Evolutionary conservation across 345 rosid genomes (phyloP), one percentile per base, ranked within the genome.

Genomic region (Aquilaria yunnanensis): DNA sequence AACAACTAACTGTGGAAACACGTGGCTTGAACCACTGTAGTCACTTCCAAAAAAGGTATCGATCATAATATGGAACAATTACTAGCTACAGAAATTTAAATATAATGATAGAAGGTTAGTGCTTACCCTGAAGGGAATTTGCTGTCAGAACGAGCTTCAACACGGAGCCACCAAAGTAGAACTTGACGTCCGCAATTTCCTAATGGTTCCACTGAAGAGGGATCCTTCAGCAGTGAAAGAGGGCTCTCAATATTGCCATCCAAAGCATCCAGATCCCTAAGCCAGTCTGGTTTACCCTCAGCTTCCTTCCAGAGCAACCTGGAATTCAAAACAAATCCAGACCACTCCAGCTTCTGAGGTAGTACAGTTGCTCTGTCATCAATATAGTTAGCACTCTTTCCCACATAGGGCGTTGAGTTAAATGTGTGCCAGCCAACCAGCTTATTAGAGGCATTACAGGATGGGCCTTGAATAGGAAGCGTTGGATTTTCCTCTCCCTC

Each of bases 141-240:
- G 90, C 99, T 95, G 71, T 95, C 98, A n/a, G 87, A 80, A 12
- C 96, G 96, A 66, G 99, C 99, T 83, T 95, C 99, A 61, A 95
- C 97, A 45, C 99, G 98, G 62, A 95, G 90, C 99, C 99, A 95
- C 99, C 99, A 95, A 0, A 91, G 76, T 70, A 95, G 55, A 74
- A 95, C 90, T 62, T 87, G 93, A 69, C 81, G 85, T 12, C 98
- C 99, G 41, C 99, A 95, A 74, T 84, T 87, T 60, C 97, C 99
- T 32, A 95, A 88, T 54, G 99, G 98, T 71, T 95, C 98, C 51
- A 89, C 96, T 69, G 84, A 67, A 3, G 85, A 78, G 66, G 83
- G 69, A 60, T 89, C 94, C 62, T 83, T 87, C 69, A 91, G 73
- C 56, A 95, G 75, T 65, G 82, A 74, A 41, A 95, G 69, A 6